Base-by-base conservation (phyloP, 495 filamentous ascomycete genomes). In the Aspergillus sparsus region DNA sequence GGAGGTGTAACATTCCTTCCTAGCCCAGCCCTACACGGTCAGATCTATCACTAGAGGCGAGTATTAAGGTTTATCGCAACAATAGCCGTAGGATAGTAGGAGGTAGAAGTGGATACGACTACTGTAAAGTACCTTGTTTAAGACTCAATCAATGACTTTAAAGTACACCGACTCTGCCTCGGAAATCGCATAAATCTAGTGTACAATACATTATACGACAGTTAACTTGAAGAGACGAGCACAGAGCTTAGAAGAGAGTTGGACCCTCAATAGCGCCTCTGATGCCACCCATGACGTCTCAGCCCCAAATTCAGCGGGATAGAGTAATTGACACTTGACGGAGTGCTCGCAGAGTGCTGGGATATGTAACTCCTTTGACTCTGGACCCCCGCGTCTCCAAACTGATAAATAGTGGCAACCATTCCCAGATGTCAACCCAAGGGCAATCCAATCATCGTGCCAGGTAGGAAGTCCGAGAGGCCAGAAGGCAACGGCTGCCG, bases 371-470 rank as follows among this genome's bases (percentile, higher is more conserved):
- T 49, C 49, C 11, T 54, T n/a, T 7, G 53, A 18, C 11, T 61
- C 58, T 0, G 11, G 8, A 7, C 62, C 62, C 12, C 58, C 58
- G 11, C 64, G 34, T 13, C 64, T 55, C 65, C 65, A 67, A 37
- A 67, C 58, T 49, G 65, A 34, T 7, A 67, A n/a, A 51, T 67
- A 67, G 31, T 10, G 42, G 16, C 34, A 9, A 21, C 49, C 54
- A 13, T 15, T 9, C 13, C 44, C 35, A 1, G 46, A 49, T 5
- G 32, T 16, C 50, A 67, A 56, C 11, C 65, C 65, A 6, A 67
- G 37, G 0, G 61, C 53, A 5, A 65, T 11, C 65, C 65, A 67
- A 0, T 60, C 65, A 34, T 67, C 62, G 31, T 59, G 56, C 65
- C 62, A 67, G 2, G 44, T 37, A 9, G 65, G 65, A 21, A 64